Evolutionary conservation across 2,329 filamentous ascomycete genomes (phyloP), one percentile per base, ranked within the genome.

Genomic region (Fusarium graminum): DNA sequence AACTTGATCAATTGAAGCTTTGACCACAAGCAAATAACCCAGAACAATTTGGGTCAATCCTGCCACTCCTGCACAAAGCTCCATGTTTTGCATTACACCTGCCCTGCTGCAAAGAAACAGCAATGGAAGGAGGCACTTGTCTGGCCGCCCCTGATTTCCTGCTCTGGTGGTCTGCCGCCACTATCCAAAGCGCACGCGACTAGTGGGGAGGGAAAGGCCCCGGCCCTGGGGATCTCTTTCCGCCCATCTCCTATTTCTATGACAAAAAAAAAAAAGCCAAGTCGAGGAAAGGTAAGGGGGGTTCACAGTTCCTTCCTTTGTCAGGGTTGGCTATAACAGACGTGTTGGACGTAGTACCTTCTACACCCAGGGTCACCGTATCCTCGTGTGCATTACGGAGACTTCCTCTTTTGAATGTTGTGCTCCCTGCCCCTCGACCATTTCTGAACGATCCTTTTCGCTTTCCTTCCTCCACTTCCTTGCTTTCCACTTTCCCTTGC

Each of bases 361-460:
- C 40, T 49, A 49, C 64, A 17, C 64, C 59, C 39, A 51, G 53
- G 59, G 59, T 60, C 41, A 42, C 28, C 52, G 40, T 60, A 60
- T 60, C 57, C 40, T 51, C 45, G 41, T 46, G 51, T 52, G 36
- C 59, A 63, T 32, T 38, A 64, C 59, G 50, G 59, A 65, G 40
- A 67, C 50, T 67, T 67, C 47, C 63, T 56, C 65, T 60, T 56
- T 54, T 50, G 54, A 68, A 58, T 30, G 32, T 42, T 53, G 41
- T 65, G 38, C 64, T 65, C 54, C 64, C 64, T 60, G 42, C 64
- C 54, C 65, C 59, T 57, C 59, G 7, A 9, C 16, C n/a, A 10
- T 36, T 52, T 32, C 43, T 14, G 11, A 25, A n/a, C 34, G 7
- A 52, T 25, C 26, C 34, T 19, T 26, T 36, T 32, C 29, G 28